Conservation (phyloP, 768 basidiomycete species). For the Xerocomus spinulosus region DNA sequence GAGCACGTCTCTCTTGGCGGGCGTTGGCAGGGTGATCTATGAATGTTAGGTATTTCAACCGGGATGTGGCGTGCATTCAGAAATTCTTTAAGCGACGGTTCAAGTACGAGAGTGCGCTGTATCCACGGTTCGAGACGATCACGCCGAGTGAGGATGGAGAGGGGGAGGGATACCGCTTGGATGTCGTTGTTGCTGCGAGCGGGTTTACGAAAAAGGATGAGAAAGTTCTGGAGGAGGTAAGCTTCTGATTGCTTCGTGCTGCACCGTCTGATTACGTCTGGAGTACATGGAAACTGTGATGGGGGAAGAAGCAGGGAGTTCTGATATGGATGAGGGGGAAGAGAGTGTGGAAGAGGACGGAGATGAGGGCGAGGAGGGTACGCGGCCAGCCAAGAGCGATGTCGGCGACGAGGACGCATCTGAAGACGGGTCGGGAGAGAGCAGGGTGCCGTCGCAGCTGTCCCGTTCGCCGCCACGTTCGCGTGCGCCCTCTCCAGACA, state of each 20-base stretch:
- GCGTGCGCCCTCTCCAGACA: slow-evolving; percentile 41
- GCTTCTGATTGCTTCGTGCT: slow-evolving; percentile 24
- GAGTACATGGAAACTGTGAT: slow-evolving; percentile 66
- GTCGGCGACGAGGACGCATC: slow-evolving; percentile 6
- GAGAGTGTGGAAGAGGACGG: slow-evolving; percentile 28
- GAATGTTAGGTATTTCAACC: slow-evolving; percentile 87
- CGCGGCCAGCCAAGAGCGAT: slow-evolving; percentile 1
- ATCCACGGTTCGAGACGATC: slow-evolving; percentile 70
- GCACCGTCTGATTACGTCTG: slow-evolving; percentile 20
- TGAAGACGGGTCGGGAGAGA: slow-evolving; percentile 13
- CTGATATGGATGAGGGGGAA: slow-evolving; percentile 37
- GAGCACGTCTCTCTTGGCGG: slow-evolving; percentile 25
- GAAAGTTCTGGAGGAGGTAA: slow-evolving; percentile 78
- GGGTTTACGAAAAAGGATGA: slow-evolving; percentile 86
- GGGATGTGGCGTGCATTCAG: slow-evolving; percentile 95
- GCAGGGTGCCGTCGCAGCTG: slow-evolving; percentile 27
- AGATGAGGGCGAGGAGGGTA: slow-evolving; percentile 30
- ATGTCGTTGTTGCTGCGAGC: slow-evolving; percentile 91
- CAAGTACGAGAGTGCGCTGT: slow-evolving; percentile 85
- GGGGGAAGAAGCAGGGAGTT: slow-evolving; percentile 34
- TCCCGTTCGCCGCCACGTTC: slow-evolving; percentile 54
- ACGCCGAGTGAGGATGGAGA: slow-evolving; percentile 32
- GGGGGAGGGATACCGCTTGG: slow-evolving; percentile 63
- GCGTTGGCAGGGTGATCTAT: slow-evolving; percentile 7
- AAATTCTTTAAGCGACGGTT: slow-evolving; percentile 89